These are phyloP conservation scores for Fusarium beomiforme DNA, from an alignment of 2,329 filamentous ascomycete species.

Conservation along the genomic window DNA sequence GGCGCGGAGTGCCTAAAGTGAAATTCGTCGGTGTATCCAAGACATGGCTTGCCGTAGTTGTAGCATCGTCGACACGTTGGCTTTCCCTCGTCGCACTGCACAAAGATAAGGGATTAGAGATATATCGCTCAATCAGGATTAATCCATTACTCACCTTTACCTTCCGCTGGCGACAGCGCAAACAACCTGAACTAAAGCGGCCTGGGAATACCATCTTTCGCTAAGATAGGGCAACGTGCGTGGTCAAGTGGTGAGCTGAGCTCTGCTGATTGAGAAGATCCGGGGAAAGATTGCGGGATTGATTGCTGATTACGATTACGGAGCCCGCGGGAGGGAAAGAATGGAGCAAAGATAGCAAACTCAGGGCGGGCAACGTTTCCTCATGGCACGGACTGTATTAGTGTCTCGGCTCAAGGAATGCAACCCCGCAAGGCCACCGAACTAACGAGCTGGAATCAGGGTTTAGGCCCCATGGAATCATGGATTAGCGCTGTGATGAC, in stretches of 20 bases:
- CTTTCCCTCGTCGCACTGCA: conserved; percentile 46
- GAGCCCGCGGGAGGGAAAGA: neutral
- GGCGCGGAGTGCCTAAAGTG: conserved; percentile 44
- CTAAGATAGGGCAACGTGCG: neutral
- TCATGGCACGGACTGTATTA: neutral
- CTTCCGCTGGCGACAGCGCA: conserved; percentile 45
- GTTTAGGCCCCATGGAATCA: neutral
- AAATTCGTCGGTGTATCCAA: conserved; percentile 50
- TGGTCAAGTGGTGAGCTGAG: neutral
- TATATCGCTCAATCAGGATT: neutral
- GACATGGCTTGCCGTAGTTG: conserved; percentile 47
- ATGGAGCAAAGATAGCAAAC: neutral
- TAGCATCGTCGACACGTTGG: conserved; percentile 47
- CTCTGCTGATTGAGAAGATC: neutral
- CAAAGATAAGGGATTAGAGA: neutral
- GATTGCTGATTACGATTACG: neutral
- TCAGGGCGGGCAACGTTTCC: neutral
- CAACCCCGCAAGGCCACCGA: neutral
- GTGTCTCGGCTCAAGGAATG: neutral
- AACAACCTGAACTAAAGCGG: conserved; percentile 45
- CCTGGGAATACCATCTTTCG: conserved; percentile 45
- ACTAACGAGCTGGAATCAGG: neutral
- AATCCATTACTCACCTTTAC: conserved; percentile 42
- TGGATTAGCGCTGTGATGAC: neutral
- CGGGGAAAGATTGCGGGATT: conserved; percentile 10